Evolutionary conservation across 2,329 filamentous ascomycete species (phyloP).

Genomic region (Colletotrichum eremochloae): DNA sequence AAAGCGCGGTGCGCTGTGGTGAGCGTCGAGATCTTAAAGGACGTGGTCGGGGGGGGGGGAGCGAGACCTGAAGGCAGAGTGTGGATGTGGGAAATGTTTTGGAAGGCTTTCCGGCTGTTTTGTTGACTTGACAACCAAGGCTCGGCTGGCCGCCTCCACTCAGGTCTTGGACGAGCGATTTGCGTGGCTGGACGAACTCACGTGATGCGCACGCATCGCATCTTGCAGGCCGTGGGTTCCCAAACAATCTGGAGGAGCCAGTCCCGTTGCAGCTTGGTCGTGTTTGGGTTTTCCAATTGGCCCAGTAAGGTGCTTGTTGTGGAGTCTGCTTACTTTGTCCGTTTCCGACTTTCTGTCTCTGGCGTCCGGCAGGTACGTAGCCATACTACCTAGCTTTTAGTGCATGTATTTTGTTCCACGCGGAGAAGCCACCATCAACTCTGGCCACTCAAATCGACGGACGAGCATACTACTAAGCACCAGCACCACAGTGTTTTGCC

Average conservation of each 20-base stretch:
- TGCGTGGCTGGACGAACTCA: conserved; percentile 31
- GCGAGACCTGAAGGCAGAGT: conserved; percentile 29
- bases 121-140: conserved; percentile 38
- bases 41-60: conserved; percentile 33
- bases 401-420: conserved; percentile 12
- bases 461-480: conserved; percentile 16
- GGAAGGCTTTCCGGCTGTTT: conserved; percentile 35
- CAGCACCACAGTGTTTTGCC: not conserved
- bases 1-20: conserved; percentile 41
- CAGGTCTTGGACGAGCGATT: conserved; percentile 23
- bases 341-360: conserved; percentile 39
- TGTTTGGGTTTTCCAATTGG: conserved; percentile 32
- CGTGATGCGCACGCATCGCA: conserved; percentile 17
- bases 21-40: conserved; percentile 41
- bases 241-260: conserved; percentile 24
- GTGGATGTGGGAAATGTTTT: conserved; percentile 39
- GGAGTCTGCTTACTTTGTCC: conserved; percentile 42
- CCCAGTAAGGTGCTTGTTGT: conserved; percentile 21
- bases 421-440: conserved; percentile 15
- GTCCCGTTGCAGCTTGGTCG: conserved; percentile 26
- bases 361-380: conserved; percentile 36
- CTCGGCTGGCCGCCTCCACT: conserved; percentile 31
- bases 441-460: conserved; percentile 6
- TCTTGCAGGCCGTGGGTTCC: conserved; percentile 2
- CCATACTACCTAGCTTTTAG: conserved; percentile 9